phyloP scores from a whole-genome alignment of 164 flowering plant genomes.

The Tetrastigma voinierianum region DNA sequence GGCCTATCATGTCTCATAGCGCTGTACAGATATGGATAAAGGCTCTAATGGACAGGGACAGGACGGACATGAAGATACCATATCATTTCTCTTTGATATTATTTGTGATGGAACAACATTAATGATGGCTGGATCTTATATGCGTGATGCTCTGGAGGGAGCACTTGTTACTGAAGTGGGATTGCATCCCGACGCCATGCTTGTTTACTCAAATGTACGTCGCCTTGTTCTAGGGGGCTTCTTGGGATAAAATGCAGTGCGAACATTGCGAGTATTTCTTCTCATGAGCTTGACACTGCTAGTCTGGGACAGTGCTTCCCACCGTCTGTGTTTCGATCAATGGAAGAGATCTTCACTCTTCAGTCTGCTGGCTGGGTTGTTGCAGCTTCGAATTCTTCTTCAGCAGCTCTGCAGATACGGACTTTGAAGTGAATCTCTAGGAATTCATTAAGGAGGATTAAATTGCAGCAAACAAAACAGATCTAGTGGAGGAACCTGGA shows the following conservation, averaged over 20 bases:
- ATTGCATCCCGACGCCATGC: constrained; percentile 47
- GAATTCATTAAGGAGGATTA: too few relatives aligned
- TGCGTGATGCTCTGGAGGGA: constrained; percentile 62
- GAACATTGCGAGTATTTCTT: constrained; percentile 11
- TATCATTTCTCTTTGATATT: constrained; percentile 69
- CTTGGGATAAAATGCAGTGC: constrained; percentile 21
- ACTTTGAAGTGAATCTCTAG: too few relatives aligned
- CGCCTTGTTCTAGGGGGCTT: constrained; percentile 66
- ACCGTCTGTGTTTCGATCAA: constrained; percentile 33
- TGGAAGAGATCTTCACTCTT: constrained; percentile 33
- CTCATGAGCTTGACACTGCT: constrained; percentile 23
- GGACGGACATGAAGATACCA: constrained; percentile 53
- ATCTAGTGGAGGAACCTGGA: constrained; percentile 60
- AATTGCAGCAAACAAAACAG: too few relatives aligned
- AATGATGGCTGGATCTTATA: constrained; percentile 62
- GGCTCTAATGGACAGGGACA: constrained; percentile 70
- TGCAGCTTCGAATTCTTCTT: too few relatives aligned
- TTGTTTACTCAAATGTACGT: constrained; percentile 80
- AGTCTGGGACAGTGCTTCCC: constrained; percentile 28
- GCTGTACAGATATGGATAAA: constrained; percentile 79
- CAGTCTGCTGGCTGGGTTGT: constrained; percentile 29
- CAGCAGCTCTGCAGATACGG: too few relatives aligned
- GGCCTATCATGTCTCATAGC: constrained; percentile 55
- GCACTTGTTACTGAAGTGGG: constrained; percentile 43
- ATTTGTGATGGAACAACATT: constrained; percentile 48